phyloP scores from a whole-genome alignment of 371 early-diverging fungal genomes.

The Apophysomyces variabilis region DNA sequence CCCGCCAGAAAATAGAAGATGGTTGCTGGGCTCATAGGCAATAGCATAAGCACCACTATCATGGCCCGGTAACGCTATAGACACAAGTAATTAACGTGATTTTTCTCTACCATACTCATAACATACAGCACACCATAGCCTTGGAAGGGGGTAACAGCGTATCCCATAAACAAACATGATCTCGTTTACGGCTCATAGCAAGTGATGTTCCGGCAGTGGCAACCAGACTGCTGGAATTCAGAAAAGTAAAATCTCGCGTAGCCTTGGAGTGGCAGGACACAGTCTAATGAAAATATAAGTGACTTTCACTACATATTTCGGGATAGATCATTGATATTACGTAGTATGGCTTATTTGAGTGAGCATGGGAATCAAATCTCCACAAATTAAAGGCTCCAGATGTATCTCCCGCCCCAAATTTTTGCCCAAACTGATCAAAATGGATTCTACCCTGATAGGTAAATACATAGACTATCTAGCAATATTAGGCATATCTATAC shows the following conservation, averaged over 20 bases:
- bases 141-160: conserved; percentile 70
- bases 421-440: conserved; percentile 75
- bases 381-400: conserved; percentile 73
- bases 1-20: conserved; percentile 74
- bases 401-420: conserved; percentile 77
- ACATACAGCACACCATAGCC: conserved; percentile 62
- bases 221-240: conserved; percentile 71
- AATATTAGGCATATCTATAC: too few species aligned
- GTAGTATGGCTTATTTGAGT: conserved; percentile 65
- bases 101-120: not conserved
- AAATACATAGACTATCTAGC: too few species aligned
- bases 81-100: not conserved
- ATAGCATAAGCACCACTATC: conserved; percentile 71
- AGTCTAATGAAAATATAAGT: conserved; percentile 24
- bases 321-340: conserved; percentile 15
- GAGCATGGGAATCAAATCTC: conserved; percentile 73
- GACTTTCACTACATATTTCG: not conserved
- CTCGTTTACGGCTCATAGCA: conserved; percentile 51
- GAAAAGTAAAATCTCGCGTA: conserved; percentile 75
- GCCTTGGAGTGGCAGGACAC: conserved; percentile 66
- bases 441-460: conserved; percentile 41
- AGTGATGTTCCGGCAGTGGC: conserved; percentile 78
- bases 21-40: conserved; percentile 63
- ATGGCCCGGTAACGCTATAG: conserved; percentile 48
- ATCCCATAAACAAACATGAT: conserved; percentile 81